A percentile compares a stretch with the other conserved stretches of the same genome.
These are phyloP conservation scores for Metarhizium guizhouense DNA, from an alignment of 2,329 filamentous ascomycete genomes.

Conservation along the genomic window DNA sequence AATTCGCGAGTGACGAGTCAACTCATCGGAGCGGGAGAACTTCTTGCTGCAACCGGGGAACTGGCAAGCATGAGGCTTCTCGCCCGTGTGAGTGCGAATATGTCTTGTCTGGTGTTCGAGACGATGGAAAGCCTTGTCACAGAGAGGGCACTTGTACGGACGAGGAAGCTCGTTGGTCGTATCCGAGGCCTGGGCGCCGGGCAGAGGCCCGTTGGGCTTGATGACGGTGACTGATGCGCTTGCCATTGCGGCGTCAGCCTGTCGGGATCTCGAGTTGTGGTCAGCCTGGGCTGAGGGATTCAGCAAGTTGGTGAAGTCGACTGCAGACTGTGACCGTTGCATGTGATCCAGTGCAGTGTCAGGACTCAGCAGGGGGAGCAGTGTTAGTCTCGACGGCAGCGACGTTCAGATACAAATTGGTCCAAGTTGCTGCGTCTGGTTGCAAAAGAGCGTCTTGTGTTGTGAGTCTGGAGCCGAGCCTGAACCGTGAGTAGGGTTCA, in stretches of 20 bases:
- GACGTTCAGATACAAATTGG: background rate
- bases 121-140: conserved; percentile 97
- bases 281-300: conserved; percentile 39
- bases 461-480: background rate
- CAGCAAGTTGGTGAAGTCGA: conserved; percentile 68
- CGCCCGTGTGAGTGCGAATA: conserved; percentile 93
- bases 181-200: conserved; percentile 52
- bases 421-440: background rate
- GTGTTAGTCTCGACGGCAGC: background rate
- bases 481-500: background rate
- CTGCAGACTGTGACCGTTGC: conserved; percentile 64
- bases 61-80: conserved; percentile 95
- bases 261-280: conserved; percentile 18
- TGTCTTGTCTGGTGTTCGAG: conserved; percentile 87
- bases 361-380: too few relatives aligned
- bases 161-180: conserved; percentile 66
- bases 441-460: background rate
- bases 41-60: conserved; percentile 95
- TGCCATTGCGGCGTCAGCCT: conserved; percentile 36
- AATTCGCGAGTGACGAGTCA: conserved; percentile 94
- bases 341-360: conserved; percentile 45
- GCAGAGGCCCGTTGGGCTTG: conserved; percentile 54
- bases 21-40: conserved; percentile 91
- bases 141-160: conserved; percentile 96
- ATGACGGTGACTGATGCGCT: conserved; percentile 43